phyloP scores from a whole-genome alignment of 805 yeast genomes.

The Isabelozyma heimii region DNA sequence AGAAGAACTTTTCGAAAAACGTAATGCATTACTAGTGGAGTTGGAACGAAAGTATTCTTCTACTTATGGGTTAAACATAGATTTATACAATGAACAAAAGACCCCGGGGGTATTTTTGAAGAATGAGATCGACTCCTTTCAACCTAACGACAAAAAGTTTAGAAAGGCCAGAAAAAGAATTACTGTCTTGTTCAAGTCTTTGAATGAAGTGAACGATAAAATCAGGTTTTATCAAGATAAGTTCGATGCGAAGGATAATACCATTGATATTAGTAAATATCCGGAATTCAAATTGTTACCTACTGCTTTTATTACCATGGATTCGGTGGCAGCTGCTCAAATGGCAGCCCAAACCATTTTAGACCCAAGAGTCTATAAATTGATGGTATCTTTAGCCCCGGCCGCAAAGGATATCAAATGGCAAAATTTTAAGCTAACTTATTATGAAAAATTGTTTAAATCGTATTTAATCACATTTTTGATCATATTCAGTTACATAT shows the following conservation, averaged over 20 bases:
- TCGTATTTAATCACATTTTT: conserved; percentile 41
- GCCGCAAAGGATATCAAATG: conserved; percentile 46
- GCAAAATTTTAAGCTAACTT: conserved; percentile 45
- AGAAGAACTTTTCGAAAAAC: conserved; percentile 30
- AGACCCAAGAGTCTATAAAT: conserved; percentile 43
- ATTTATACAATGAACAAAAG: conserved; percentile 31
- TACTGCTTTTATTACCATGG: conserved; percentile 49
- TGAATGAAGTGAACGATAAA: conserved; percentile 35
- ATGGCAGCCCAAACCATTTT: conserved; percentile 48
- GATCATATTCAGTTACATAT: conserved; percentile 48
- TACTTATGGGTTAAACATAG: conserved; percentile 41
- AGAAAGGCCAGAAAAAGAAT: conserved; percentile 29
- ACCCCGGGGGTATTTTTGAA: conserved; percentile 31
- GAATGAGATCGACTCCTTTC: conserved; percentile 6
- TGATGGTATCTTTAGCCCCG: conserved; percentile 44
- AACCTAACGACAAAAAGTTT: conserved; percentile 12
- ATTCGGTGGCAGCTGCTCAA: conserved; percentile 47
- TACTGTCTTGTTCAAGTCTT: conserved; percentile 26
- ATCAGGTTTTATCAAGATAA: conserved; percentile 33
- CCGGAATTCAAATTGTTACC: conserved; percentile 37
- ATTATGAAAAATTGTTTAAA: conserved; percentile 32
- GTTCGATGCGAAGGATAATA: conserved; percentile 24
- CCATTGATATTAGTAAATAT: conserved; percentile 22
- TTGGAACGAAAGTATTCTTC: conserved; percentile 44
- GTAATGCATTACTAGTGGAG: conserved; percentile 26